Evolutionary conservation across 805 yeast genomes (phyloP), one percentile per base, ranked within the genome.

Genomic region (Metschnikowia anglica): DNA sequence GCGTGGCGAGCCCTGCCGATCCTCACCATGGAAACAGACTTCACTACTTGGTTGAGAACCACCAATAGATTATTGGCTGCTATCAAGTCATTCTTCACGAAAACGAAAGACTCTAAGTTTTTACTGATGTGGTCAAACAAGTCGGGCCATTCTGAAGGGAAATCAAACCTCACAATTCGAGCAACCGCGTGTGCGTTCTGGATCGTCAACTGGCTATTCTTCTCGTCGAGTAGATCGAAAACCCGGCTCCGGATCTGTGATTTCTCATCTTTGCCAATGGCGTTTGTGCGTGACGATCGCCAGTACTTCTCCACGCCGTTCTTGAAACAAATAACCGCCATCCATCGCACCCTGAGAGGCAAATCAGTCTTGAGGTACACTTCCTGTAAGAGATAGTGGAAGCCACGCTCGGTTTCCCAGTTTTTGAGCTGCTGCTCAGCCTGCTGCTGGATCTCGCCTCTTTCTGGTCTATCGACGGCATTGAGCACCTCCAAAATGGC

Each of bases 111-210:
- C 43, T 70, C 78, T 36, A 84, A 55, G 16, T 70, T 54, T 3
- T 54, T 54, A 34, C 77, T 72, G 1, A 84, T 47, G 11, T 81
- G 82, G 43, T 85, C 90, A 56, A 93, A 85, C 15, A 93, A 59
- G 2, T 74, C 62, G 0, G 95, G 89, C 97, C 97, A 93, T 34
- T 83, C 89, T 2, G 67, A 61, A 0, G 98, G 97, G 59, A 87
- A 93, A 55, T 93, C 99, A 43, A 80, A 70, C 38, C 97, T 67
- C 19, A 86, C 84, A 20, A 93, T 85, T 46, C 83, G 72, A 1
- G 95, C 83, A 5, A 86, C 70, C 0, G 95, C 83, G 50, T 86
- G 85, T 0, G 97, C 95, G 59, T 87, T 85, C 64, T 93, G 98
- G 23, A 85, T 75, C 23, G 84, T 67, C 46, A 91, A 70, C 57